Conservation (phyloP, 176 grass and related monocot genomes). For the maize (Zea mays) region DNA sequence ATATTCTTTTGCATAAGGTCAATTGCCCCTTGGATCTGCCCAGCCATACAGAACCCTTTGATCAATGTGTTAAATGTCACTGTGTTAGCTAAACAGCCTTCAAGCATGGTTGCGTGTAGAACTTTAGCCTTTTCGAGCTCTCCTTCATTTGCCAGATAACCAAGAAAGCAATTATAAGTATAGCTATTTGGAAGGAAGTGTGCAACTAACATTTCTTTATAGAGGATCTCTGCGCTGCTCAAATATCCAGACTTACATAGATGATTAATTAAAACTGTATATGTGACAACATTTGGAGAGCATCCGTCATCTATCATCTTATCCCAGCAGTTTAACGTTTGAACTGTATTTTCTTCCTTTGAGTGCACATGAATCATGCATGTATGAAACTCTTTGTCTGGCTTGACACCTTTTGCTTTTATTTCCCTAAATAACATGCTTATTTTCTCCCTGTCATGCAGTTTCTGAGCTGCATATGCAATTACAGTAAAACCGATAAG, state of each 20-base stretch:
- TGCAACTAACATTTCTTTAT: slow-evolving; percentile 60
- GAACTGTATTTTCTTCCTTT: slow-evolving; percentile 52
- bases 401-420: slow-evolving; percentile 49
- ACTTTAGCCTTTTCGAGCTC: slow-evolving; percentile 53
- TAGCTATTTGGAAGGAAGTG: slow-evolving; percentile 54
- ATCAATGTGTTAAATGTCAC: slow-evolving; percentile 72
- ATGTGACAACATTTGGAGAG: slow-evolving; percentile 57
- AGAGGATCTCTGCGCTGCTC: slow-evolving; percentile 61
- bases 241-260: slow-evolving; percentile 69
- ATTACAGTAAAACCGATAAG: slow-evolving; percentile 59
- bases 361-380: slow-evolving; percentile 63
- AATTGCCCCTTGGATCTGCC: slow-evolving; percentile 57
- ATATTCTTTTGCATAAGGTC: slow-evolving; percentile 43
- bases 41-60: slow-evolving; percentile 63
- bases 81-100: slow-evolving; percentile 50
- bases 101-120: slow-evolving; percentile 57
- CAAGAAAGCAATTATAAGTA: slow-evolving; percentile 68
- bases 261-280: slow-evolving; percentile 62
- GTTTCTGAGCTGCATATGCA: slow-evolving; percentile 48
- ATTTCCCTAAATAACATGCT: slow-evolving; percentile 50
- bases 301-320: slow-evolving; percentile 50
- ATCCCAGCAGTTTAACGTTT: slow-evolving; percentile 55
- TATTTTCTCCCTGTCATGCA: slow-evolving; percentile 39
- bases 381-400: slow-evolving; percentile 70
- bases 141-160: slow-evolving; percentile 62